A percentile compares a stretch with the other conserved stretches of the same genome.
phyloP scores from a whole-genome alignment of 2,329 filamentous ascomycete genomes.

The Bipolaris zeicola region DNA sequence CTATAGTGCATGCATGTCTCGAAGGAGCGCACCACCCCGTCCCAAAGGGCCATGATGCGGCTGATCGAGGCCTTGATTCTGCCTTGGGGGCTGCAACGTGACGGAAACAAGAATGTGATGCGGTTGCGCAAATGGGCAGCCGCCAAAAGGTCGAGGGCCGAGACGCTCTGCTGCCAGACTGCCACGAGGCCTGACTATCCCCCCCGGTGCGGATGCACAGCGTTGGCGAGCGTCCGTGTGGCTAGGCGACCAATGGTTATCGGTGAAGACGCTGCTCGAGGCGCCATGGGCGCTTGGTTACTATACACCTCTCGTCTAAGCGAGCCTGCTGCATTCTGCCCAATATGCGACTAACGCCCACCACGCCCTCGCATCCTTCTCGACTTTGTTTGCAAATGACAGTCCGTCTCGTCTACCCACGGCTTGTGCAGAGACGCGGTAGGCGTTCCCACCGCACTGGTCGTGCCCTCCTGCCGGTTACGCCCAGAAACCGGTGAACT shows the following conservation, averaged over 20 bases:
- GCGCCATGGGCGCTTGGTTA: slow-evolving; percentile 26
- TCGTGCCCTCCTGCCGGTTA: slow-evolving; percentile 21
- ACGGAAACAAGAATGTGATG: slow-evolving; percentile 18
- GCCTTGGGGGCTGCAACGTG: slow-evolving; percentile 36
- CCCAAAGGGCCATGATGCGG: slow-evolving; percentile 18
- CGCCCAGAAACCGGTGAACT: slow-evolving; percentile 21
- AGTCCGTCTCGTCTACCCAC: background rate
- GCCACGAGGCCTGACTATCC: slow-evolving; percentile 33
- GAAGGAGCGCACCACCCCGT: slow-evolving; percentile 8
- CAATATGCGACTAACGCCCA: slow-evolving; percentile 16
- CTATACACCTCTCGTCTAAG: slow-evolving; percentile 13
- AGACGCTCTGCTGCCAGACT: slow-evolving; percentile 23
- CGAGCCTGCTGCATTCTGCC: slow-evolving; percentile 9
- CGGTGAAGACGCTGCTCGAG: slow-evolving; percentile 21
- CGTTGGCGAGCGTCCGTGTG: slow-evolving; percentile 18
- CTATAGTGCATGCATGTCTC: slow-evolving; percentile 26
- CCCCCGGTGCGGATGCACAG: slow-evolving; percentile 10
- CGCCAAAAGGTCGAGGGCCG: slow-evolving; percentile 22
- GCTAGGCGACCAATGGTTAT: slow-evolving; percentile 23
- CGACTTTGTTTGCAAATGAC: slow-evolving; percentile 6
- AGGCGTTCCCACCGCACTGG: slow-evolving; percentile 21
- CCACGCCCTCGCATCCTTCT: slow-evolving; percentile 5
- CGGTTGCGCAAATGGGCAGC: slow-evolving; percentile 24
- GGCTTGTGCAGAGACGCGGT: slow-evolving; percentile 6
- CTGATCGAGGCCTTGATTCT: slow-evolving; percentile 22